Conservation (phyloP, 2,329 filamentous ascomycete species). For the Leptosphaerulina australis region DNA sequence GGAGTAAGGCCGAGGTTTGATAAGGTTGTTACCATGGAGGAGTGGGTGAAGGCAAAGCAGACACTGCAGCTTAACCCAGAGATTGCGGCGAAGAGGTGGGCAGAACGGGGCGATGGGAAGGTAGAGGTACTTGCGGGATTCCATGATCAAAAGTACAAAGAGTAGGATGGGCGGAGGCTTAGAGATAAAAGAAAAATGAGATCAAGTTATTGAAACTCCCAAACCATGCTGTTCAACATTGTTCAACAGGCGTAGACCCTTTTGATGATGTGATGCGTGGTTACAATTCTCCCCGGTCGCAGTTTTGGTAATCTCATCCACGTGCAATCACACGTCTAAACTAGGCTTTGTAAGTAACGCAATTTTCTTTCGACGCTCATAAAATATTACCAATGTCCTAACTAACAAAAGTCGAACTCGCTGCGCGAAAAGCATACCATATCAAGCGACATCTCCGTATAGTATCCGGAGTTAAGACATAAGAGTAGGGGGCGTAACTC, state of each 20-base stretch:
- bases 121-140: constrained; percentile 32
- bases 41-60: constrained; percentile 36
- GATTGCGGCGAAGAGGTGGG: constrained; percentile 30
- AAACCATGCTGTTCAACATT: too few relatives aligned
- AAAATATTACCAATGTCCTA: neutral
- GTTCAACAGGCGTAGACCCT: too few relatives aligned
- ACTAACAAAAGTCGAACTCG: neutral
- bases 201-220: too few relatives aligned
- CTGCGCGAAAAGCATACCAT: neutral
- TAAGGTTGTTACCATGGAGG: constrained; percentile 51
- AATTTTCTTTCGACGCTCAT: neutral
- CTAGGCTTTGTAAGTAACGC: neutral
- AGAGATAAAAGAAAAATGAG: too few relatives aligned
- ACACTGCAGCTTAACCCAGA: constrained; percentile 34
- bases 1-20: constrained; percentile 47
- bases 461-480: constrained; percentile 1
- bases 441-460: neutral
- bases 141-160: constrained; percentile 33
- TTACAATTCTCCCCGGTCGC: too few relatives aligned
- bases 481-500: neutral
- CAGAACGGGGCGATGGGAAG: constrained; percentile 27
- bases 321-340: neutral
- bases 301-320: neutral
- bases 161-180: too few relatives aligned
- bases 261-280: too few relatives aligned